Evolutionary conservation across 2,329 filamentous ascomycete species (phyloP).

Genomic region (Neoascochyta sp.): DNA sequence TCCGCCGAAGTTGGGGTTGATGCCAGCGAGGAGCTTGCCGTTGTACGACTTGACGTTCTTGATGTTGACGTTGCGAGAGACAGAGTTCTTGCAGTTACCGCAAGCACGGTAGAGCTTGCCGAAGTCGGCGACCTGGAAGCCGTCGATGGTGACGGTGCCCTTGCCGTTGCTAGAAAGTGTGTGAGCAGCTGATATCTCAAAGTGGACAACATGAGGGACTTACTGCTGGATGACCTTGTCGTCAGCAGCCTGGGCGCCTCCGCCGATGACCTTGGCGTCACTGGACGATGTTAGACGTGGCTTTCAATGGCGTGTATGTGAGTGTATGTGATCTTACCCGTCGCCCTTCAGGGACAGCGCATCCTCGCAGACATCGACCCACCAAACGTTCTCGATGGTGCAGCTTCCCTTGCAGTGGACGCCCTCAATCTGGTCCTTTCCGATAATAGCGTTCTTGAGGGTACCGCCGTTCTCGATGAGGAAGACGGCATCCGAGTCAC

Average conservation of each 20-base stretch:
- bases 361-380: conserved; percentile 43
- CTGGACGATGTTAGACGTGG: no score
- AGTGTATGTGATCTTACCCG: conserved; percentile 16
- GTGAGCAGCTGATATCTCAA: conserved; percentile 31
- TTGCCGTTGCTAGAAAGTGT: conserved; percentile 22
- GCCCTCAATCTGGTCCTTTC: conserved; percentile 49
- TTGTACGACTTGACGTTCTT: conserved; percentile 43
- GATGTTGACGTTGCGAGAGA: conserved; percentile 45
- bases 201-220: no score
- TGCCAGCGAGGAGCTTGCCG: conserved; percentile 46
- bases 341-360: conserved; percentile 38
- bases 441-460: conserved; percentile 55
- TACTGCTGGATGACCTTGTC: conserved; percentile 45
- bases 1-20: conserved; percentile 53
- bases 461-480: conserved; percentile 50
- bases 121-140: conserved; percentile 36
- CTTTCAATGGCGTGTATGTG: no score
- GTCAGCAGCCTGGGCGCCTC: conserved; percentile 38
- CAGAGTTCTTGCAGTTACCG: conserved; percentile 49
- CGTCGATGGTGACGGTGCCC: conserved; percentile 39
- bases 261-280: conserved; percentile 40
- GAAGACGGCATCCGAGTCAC: conserved; percentile 51
- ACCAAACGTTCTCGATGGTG: conserved; percentile 48
- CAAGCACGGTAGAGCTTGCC: conserved; percentile 48
- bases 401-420: conserved; percentile 52